Base-by-base conservation (phyloP, 2,329 filamentous ascomycete genomes). In the Madurella fahalii region DNA sequence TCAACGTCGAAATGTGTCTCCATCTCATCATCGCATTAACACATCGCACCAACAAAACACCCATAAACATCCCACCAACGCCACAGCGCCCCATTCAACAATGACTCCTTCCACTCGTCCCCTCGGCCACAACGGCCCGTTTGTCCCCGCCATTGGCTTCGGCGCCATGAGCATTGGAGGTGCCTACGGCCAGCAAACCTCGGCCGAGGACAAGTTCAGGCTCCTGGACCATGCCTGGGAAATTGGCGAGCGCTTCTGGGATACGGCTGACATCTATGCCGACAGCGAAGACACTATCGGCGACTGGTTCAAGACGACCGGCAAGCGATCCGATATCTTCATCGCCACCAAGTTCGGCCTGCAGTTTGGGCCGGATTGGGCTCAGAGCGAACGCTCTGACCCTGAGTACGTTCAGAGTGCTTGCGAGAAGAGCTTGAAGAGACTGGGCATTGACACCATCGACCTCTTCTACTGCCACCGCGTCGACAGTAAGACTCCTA, bases 381-480 rank as follows among this genome's bases (percentile, higher is more conserved):
- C 63, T 34, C 20, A 16, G 13, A 51, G 68, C 41, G n/a, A n/a
- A n/a, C n/a, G n/a, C n/a, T n/a, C n/a, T n/a, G n/a, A n/a, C n/a
- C n/a, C n/a, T n/a, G 56, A 59, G 40, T 64, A 63, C 31, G 51
- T 57, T 12, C 63, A 16, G 63, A 64, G n/a, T n/a, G n/a, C n/a
- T n/a, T 67, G 66, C 54, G 62, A 65, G 15, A 63, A 61, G 15
- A 72, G 68, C 31, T 67, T 83, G 12, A 62, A 73, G 60, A 68
- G 74, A n/a, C 66, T 83, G 4, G 74, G 74, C 4, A 75, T 76
- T 1, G 68, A 74, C 7, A 75, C 74, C 56, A 77, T 83, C 7
- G 31, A 34, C 31, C 7, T 34, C 7, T 34, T 7, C 25, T 52
- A 60, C 48, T n/a, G 16, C 16, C 58, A 60, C 18, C 54, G 55